Evolutionary conservation across 306 rosid species (phyloP), one percentile per base, ranked within the genome.

Genomic region (Phaseolus lunatus): DNA sequence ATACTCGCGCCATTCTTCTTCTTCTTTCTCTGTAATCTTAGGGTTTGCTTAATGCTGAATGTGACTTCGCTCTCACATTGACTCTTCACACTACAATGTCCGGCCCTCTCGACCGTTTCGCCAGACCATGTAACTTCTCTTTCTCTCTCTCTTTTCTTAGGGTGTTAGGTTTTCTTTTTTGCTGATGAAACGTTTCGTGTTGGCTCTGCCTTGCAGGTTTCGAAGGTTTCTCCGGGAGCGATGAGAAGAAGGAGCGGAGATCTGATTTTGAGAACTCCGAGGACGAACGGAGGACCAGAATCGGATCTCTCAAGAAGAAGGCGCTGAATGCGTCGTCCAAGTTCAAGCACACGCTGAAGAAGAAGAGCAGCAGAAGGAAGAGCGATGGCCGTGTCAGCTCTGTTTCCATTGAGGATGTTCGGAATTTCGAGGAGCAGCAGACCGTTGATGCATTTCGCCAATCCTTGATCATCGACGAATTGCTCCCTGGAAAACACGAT

Each of bases 261-360:
- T 95, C 97, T 72, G 98, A 95, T 68, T 95, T 95, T 69, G 97
- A 95, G 70, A 89, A 92, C 78, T 90, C 98, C 2, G 97, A 94
- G 87, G 98, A 94, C 77, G 98, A 94, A 63, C 88, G 98, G 75
- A 90, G 91, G 77, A 85, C 93, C 15, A 90, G 96, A 81, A 95
- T 90, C 15, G 98, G 98, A 14, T 90, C 96, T 76, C 78, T 95
- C 5, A 95, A 92, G 85, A 95, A 92, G 97, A 95, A 95, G 75
- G 99, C 98, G 0, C 70, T 95, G 23, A 92, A 88, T 75, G 98
- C 97, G n/a, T 95, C 99, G 33, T 86, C 99, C 43, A 95, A 92
- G 65, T 87, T 95, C 76, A 92, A 86, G 62, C 99, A 95, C 70
- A 89, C 97, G 77, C 91, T 95, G 0, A 95, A 91, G 88, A 95